Base-by-base conservation (phyloP, 1,284 basidiomycete species). In the Peniophora sp. region DNA sequence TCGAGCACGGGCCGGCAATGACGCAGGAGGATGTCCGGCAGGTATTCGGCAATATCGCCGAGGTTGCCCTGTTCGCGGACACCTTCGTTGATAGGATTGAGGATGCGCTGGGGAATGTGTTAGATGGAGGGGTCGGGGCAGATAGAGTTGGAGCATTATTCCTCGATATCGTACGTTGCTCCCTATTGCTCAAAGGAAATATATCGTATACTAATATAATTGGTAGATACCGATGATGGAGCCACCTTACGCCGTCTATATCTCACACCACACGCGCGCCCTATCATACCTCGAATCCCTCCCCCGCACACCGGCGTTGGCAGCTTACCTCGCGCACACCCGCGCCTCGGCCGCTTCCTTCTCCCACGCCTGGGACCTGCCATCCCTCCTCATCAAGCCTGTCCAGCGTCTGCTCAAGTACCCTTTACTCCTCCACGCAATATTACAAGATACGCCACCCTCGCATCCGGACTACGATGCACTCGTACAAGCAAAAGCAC, bases 401-500 rank as follows among this genome's bases (percentile, higher is more conserved):
- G 88, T 96, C 6, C 92, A 95, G 61, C 81, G 92, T n/a, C 75
- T 95, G 46, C 80, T 93, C 58, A 97, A 96, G 65, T 97, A 97
- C 63, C 87, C 94, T 0, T 76, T 97, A 11, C 79, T 97, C 17
- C 81, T 97, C 36, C 70, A 71, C 17, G 83, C 92, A 48, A 85
- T 97, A 52, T 76, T 89, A 47, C 80, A 85, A 36, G 83, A 84
- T 60, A 97, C 94, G 0, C 82, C 85, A 1, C 79, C 84, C 23
- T 68, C 72, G 11, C 92, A 95, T 63, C 74, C 78, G 0, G 93
- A 96, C 66, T 85, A 83, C 61, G 74, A 73, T 45, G 74, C 75
- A 47, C 75, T 95, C 23, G 69, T 73, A 25, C 64, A 73, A 5
- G 92, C 94, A 0, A 81, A 83, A 16, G 68, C 69, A 53, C 76